These are phyloP conservation scores for Omphalotus olearius DNA, from an alignment of 1,284 basidiomycete species.

Conservation along the genomic window DNA sequence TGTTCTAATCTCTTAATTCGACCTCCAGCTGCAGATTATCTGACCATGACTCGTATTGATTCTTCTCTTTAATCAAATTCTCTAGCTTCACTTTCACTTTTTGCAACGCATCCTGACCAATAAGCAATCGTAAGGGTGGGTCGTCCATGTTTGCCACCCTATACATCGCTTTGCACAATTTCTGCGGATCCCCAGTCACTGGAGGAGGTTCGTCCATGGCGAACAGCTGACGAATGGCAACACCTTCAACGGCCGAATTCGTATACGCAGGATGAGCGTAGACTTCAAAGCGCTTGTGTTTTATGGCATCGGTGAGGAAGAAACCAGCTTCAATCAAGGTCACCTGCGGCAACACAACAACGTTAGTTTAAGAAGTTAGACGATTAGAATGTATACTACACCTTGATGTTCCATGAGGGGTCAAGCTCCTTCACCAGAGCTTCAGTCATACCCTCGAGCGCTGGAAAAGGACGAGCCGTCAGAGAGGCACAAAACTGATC, in stretches of 20 bases:
- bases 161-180: too few relatives aligned
- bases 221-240: too few relatives aligned
- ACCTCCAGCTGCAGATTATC: too few relatives aligned
- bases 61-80: too few relatives aligned
- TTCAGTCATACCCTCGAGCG: conserved; percentile 30
- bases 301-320: neutral
- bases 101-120: too few relatives aligned
- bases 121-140: too few relatives aligned
- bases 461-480: conserved; percentile 9
- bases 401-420: conserved; percentile 39
- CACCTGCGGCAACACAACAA: neutral
- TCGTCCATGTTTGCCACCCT: too few relatives aligned
- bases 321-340: conserved; percentile 3
- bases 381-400: conserved; percentile 1
- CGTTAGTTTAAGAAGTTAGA: neutral
- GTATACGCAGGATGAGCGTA: neutral
- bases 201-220: too few relatives aligned
- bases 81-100: too few relatives aligned
- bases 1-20: too few relatives aligned
- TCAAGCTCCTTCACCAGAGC: conserved; percentile 28
- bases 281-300: neutral
- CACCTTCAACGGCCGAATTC: neutral
- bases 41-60: too few relatives aligned
- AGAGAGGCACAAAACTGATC: conserved; percentile 4
- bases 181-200: too few relatives aligned